phyloP scores from a whole-genome alignment of 208 protist genomes.

The Zelonia costaricensis region DNA sequence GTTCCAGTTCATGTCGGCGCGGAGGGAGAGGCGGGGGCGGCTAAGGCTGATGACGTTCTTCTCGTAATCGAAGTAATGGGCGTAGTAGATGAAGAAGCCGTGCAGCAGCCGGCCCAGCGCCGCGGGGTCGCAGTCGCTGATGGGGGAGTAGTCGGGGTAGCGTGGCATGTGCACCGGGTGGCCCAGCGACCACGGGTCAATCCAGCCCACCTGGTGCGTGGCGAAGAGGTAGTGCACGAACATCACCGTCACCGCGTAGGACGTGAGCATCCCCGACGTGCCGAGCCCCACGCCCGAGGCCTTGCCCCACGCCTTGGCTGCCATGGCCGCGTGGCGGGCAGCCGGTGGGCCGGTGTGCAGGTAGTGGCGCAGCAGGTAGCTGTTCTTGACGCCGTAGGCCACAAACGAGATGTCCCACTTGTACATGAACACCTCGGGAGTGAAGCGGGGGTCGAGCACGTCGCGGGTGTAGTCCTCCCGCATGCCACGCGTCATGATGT shows the following conservation, averaged over 20 bases:
- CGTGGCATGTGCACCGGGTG: constrained; percentile 87
- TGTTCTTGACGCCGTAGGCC: constrained; percentile 91
- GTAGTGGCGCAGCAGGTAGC: constrained; percentile 87
- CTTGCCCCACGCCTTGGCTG: constrained; percentile 91
- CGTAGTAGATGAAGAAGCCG: constrained; percentile 90
- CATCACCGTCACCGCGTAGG: constrained; percentile 87
- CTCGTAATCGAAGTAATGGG: constrained; percentile 83
- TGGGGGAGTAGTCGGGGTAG: constrained; percentile 83
- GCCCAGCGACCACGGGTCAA: constrained; percentile 86
- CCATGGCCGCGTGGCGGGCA: constrained; percentile 81
- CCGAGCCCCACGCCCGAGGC: constrained; percentile 79
- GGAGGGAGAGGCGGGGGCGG: constrained; percentile 53
- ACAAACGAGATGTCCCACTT: constrained; percentile 92
- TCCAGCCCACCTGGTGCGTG: constrained; percentile 74
- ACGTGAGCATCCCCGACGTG: constrained; percentile 85
- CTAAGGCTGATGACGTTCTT: constrained; percentile 78
- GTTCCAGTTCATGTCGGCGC: constrained; percentile 74
- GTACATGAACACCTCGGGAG: constrained; percentile 91
- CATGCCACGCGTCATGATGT: constrained; percentile 87
- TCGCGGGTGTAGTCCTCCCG: constrained; percentile 89
- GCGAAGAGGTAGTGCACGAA: constrained; percentile 88
- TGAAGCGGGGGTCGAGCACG: constrained; percentile 77
- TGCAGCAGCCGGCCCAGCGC: constrained; percentile 74
- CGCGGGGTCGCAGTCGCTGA: constrained; percentile 69
- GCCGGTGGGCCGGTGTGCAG: constrained; percentile 63